Evolutionary conservation across 768 basidiomycete species (phyloP), one percentile per base, ranked within the genome.

Genomic region (Russula emetica): DNA sequence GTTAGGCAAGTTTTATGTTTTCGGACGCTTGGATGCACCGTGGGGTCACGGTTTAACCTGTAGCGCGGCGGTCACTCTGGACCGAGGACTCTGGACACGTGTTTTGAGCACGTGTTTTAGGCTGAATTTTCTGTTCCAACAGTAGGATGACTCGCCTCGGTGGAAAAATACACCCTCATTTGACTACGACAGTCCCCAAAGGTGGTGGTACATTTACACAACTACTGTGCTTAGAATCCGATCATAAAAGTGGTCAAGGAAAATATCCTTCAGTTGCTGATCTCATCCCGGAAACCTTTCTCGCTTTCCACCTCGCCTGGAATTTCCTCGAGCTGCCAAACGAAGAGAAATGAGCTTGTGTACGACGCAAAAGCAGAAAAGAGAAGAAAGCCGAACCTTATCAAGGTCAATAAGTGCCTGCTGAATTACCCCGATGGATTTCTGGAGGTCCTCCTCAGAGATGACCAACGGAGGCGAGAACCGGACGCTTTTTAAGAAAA

Each of bases 401-500:
- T 98, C 96, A 52, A 98, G 82, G 71, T 97, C 94, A 13, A 77
- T 74, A 52, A 98, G 76, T 57, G 84, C 87, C 69, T 90, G 83
- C 24, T 83, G 84, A 70, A 99, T 92, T 61, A 90, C 85, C 61
- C 74, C 75, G 16, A 97, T 81, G 24, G 87, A 88, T 74, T 84
- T 85, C 73, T 80, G 78, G 64, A 98, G 72, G 65, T 97, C 93
- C 22, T 83, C 85, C 71, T 97, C 93, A n/a, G 84, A 80, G 63
- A 99, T 99, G 66, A 98, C 92, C 60, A 99, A 76, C 2, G 96
- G 96, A 2, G 96, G 96, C 2, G 97, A 93, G 73, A 99, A 96
- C 36, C 96, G 94, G 69, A 99, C 90, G 58, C 94, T 98, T 70
- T 3, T 38, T 7, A 8, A 67, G 30, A 11, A 34, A 60, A 20